A percentile compares a stretch with the other conserved stretches of the same genome.
These are phyloP conservation scores for Polychaeton citri DNA, from an alignment of 2,329 filamentous ascomycete species.

Conservation along the genomic window DNA sequence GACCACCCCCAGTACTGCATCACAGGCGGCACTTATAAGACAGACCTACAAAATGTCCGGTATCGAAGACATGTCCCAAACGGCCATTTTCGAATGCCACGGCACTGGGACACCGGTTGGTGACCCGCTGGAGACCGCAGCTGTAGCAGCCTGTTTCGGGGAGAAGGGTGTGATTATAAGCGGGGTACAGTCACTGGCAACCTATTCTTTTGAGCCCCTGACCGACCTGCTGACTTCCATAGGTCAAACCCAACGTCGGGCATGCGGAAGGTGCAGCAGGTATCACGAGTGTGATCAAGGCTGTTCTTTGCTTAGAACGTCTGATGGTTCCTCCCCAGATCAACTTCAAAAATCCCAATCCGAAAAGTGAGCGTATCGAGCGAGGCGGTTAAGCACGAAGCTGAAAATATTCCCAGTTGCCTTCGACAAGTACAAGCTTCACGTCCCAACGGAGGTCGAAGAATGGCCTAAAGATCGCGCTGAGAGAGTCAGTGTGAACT, in stretches of 20 bases:
- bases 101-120: conserved; percentile 11
- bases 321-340: conserved; percentile 13
- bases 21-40: conserved; percentile 24
- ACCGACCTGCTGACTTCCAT: conserved; percentile 2
- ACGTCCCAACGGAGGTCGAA: conserved; percentile 7
- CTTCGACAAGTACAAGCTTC: conserved; percentile 8
- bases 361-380: conserved; percentile 2
- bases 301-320: conserved; percentile 11
- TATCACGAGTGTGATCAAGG: conserved; percentile 1
- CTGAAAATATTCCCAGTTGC: too few species aligned
- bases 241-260: conserved; percentile 7
- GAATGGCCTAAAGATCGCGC: conserved; percentile 17
- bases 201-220: too few species aligned
- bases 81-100: conserved; percentile 7
- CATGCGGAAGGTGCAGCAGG: conserved; percentile 5
- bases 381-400: too few species aligned
- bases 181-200: too few species aligned
- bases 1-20: conserved; percentile 21
- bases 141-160: conserved; percentile 5
- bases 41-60: conserved; percentile 23
- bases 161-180: conserved; percentile 1
- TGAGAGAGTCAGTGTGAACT: conserved; percentile 8
- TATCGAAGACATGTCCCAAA: conserved; percentile 9
- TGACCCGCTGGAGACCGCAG: conserved; percentile 9
- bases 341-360: conserved; percentile 12